Percentiles rank a stretch among this genome's conserved stretches.
Evolutionary conservation across 257 asterid genomes (phyloP).

Genomic region (Nicotiana otophora): DNA sequence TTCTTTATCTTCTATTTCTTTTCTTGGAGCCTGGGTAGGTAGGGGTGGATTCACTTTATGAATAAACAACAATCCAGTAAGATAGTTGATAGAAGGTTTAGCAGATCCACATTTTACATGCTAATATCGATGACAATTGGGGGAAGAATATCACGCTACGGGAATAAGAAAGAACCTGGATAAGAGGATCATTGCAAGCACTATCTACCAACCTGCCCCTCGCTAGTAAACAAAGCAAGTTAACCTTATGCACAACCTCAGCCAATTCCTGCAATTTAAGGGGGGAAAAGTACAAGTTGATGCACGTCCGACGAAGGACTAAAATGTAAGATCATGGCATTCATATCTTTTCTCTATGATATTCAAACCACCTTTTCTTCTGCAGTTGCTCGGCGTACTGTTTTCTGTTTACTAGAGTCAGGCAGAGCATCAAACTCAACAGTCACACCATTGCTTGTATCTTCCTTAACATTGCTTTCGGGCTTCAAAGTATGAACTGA

Average conservation of each 20-base stretch:
- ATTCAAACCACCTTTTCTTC: slow-evolving; percentile 66
- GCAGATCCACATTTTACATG: background rate
- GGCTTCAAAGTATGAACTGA: slow-evolving; percentile 32
- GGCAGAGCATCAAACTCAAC: slow-evolving; percentile 74
- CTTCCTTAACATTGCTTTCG: slow-evolving; percentile 29
- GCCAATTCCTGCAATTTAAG: slow-evolving; percentile 61
- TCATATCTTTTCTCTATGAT: background rate
- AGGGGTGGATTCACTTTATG: background rate
- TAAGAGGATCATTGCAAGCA: slow-evolving; percentile 82
- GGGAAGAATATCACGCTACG: background rate
- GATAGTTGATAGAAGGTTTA: background rate
- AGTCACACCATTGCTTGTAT: slow-evolving; percentile 46
- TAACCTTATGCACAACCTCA: slow-evolving; percentile 81
- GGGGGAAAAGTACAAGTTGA: slow-evolving; percentile 4
- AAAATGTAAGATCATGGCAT: slow-evolving; percentile 8
- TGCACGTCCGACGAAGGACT: background rate
- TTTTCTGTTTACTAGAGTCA: slow-evolving; percentile 47
- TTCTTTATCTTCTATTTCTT: background rate
- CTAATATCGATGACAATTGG: background rate
- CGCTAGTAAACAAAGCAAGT: slow-evolving; percentile 89
- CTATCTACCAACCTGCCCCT: slow-evolving; percentile 80
- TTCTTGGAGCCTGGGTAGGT: background rate
- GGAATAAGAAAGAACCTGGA: slow-evolving; percentile 55
- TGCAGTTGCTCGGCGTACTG: slow-evolving; percentile 72
- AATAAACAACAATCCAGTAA: background rate